Percentiles rank a stretch among this genome's conserved stretches.
These are phyloP conservation scores for Chloris gayana DNA, from an alignment of 176 grass and related monocot species.

Conservation along the genomic window DNA sequence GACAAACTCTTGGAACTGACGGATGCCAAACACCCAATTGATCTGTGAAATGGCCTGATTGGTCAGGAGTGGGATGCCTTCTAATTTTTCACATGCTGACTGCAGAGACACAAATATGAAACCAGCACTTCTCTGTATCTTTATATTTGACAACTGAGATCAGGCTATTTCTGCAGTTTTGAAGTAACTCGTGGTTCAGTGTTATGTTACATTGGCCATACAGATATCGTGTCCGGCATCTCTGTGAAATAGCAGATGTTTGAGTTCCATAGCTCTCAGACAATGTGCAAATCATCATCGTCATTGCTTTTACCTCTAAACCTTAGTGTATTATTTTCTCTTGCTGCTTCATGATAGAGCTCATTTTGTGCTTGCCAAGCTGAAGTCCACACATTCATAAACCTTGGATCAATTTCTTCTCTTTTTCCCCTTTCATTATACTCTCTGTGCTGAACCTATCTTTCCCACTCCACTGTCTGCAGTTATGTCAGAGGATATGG, in stretches of 20 bases:
- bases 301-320: not conserved
- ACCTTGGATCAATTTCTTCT: not conserved
- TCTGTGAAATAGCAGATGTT: not conserved
- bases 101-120: conserved; percentile 7
- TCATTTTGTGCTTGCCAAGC: not conserved
- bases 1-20: not conserved
- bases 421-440: conserved; percentile 6
- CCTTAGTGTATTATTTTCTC: not conserved
- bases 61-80: not conserved
- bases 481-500: conserved; percentile 99
- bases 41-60: not conserved
- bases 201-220: not conserved
- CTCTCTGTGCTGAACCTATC: conserved; percentile 16
- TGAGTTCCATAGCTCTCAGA: not conserved
- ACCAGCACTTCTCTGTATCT: not conserved
- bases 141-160: not conserved
- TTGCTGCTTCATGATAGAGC: not conserved
- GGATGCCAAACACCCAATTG: not conserved
- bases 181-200: not conserved
- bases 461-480: conserved; percentile 11
- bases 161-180: not conserved
- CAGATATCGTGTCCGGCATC: not conserved
- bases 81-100: not conserved
- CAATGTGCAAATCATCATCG: not conserved
- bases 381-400: not conserved